Evolutionary conservation across 2,329 filamentous ascomycete species (phyloP).

Genomic region (Fusarium tupiense): DNA sequence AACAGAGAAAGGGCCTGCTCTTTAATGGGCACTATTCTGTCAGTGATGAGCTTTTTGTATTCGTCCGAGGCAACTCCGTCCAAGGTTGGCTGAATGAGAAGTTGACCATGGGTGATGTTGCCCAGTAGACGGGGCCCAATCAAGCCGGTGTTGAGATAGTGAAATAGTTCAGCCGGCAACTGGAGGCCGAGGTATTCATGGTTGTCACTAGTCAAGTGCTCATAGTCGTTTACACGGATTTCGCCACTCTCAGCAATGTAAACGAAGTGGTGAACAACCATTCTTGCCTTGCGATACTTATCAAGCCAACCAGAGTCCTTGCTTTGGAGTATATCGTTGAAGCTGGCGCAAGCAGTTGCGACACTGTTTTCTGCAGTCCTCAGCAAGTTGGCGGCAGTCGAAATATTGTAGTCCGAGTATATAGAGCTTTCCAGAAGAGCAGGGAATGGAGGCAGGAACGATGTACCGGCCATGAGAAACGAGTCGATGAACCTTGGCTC

Average conservation of each 20-base stretch:
- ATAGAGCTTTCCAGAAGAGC: conserved; percentile 71
- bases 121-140: conserved; percentile 82
- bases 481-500: conserved; percentile 85
- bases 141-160: conserved; percentile 86
- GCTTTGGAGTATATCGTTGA: conserved; percentile 79
- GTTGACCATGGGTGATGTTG: conserved; percentile 82
- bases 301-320: conserved; percentile 81
- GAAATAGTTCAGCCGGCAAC: conserved; percentile 87
- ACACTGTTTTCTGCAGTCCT: conserved; percentile 75
- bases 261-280: conserved; percentile 88
- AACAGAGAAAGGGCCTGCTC: conserved; percentile 82
- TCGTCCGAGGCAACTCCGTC: conserved; percentile 83
- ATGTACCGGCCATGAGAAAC: conserved; percentile 82
- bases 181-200: conserved; percentile 92
- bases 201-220: conserved; percentile 81
- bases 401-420: conserved; percentile 68
- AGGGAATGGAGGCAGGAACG: conserved; percentile 82
- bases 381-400: conserved; percentile 82
- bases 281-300: conserved; percentile 85
- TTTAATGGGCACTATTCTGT: conserved; percentile 77
- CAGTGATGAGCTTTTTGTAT: conserved; percentile 82
- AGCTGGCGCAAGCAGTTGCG: conserved; percentile 77
- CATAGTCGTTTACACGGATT: conserved; percentile 77
- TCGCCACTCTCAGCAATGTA: conserved; percentile 81
- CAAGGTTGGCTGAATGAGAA: conserved; percentile 82